phyloP scores from a whole-genome alignment of 2,329 filamentous ascomycete genomes.

The Aspergillus transmontanensis region DNA sequence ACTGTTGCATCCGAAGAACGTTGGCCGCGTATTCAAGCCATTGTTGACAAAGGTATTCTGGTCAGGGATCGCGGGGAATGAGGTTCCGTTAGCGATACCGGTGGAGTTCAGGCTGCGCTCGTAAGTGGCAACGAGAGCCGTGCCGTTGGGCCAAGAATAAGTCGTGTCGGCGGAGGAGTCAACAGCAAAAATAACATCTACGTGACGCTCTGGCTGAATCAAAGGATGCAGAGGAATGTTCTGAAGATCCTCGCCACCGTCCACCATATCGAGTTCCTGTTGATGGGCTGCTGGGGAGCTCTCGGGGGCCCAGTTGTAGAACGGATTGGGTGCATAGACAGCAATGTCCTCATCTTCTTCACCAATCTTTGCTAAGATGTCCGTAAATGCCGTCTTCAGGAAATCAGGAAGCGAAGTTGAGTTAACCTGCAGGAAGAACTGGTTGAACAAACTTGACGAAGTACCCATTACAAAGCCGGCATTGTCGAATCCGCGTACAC shows the following conservation, averaged over 20 bases:
- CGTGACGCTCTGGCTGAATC: constrained; percentile 66
- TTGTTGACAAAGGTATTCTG: constrained; percentile 75
- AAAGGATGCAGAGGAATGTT: constrained; percentile 77
- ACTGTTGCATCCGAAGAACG: constrained; percentile 76
- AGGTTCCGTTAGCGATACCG: constrained; percentile 62
- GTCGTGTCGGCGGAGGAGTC: constrained; percentile 72
- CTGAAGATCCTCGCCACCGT: constrained; percentile 73
- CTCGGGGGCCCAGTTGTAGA: constrained; percentile 63
- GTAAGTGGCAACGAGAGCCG: constrained; percentile 71
- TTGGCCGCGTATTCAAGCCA: constrained; percentile 69
- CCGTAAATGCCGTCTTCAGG: constrained; percentile 55
- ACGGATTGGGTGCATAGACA: constrained; percentile 72
- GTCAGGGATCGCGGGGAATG: constrained; percentile 71
- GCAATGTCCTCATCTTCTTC: constrained; percentile 69
- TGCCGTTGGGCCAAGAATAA: constrained; percentile 73
- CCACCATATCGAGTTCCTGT: constrained; percentile 66
- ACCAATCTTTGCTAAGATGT: constrained; percentile 59
- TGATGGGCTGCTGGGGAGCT: constrained; percentile 60
- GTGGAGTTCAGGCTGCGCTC: constrained; percentile 58
- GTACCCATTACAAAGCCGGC: constrained; percentile 82
- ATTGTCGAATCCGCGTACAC: constrained; percentile 79
- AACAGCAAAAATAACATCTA: constrained; percentile 78
- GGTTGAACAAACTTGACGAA: constrained; percentile 80
- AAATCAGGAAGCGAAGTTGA: constrained; percentile 49
- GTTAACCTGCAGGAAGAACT: constrained; percentile 68